phyloP scores from a whole-genome alignment of 139 green algal genomes.

The Chlorella sp. region DNA sequence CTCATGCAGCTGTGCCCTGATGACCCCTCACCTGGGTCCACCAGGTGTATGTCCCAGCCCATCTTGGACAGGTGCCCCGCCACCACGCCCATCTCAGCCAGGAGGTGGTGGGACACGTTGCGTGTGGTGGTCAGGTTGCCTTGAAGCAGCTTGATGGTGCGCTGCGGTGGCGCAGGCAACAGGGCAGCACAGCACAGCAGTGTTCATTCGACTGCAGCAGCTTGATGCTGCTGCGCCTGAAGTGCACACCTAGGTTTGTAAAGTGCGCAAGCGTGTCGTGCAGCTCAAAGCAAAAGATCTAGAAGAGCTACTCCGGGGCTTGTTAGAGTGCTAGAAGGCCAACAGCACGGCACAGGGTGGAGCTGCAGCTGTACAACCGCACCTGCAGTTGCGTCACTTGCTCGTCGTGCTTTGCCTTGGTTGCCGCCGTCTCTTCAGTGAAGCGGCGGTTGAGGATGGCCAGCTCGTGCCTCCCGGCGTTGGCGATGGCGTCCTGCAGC shows the following conservation, averaged over 20 bases:
- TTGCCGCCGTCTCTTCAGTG: not conserved
- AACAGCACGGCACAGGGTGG: no score
- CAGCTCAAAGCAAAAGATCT: no score
- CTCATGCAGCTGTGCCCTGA: no score
- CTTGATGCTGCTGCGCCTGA: no score
- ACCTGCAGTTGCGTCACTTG: not conserved
- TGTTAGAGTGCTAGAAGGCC: no score
- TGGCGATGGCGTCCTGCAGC: not conserved
- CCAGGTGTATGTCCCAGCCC: slow-evolving; percentile 1
- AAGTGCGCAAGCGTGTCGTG: no score
- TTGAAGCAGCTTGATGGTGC: not conserved
- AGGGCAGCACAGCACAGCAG: not conserved
- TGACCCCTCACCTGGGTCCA: not conserved
- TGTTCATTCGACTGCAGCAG: no score
- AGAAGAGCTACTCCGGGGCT: no score
- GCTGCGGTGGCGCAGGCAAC: not conserved
- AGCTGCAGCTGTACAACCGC: no score
- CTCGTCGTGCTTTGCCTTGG: not conserved
- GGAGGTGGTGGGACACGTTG: slow-evolving; percentile 1
- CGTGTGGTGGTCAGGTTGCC: not conserved
- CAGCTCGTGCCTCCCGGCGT: not conserved
- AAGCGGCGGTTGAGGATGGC: not conserved
- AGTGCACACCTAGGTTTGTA: no score
- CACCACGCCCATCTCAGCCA: slow-evolving; percentile 23
- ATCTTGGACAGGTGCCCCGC: slow-evolving; percentile 12